A percentile compares a stretch with the other conserved stretches of the same genome.
Conservation (phyloP, 768 basidiomycete species). For the Lactifluus rugatus region DNA sequence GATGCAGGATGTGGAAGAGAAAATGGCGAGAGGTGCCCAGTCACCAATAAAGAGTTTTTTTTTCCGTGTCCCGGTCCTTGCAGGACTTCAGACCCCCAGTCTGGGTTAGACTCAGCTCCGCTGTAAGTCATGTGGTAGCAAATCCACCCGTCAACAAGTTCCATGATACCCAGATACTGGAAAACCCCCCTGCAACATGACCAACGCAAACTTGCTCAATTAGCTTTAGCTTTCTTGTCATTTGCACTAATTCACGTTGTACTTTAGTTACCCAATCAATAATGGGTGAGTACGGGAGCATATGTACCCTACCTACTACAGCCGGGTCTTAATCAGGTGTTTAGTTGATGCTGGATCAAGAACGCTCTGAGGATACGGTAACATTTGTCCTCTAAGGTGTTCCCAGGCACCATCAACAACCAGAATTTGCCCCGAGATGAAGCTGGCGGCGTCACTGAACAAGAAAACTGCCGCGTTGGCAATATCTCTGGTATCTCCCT, state of each 20-base stretch:
- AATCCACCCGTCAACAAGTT: too few relatives aligned
- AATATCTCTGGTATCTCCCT: conserved; percentile 26
- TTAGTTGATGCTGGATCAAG: conserved; percentile 20
- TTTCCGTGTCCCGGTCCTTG: background rate
- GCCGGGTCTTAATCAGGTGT: conserved; percentile 18
- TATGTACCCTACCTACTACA: conserved; percentile 12
- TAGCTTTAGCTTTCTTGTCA: background rate
- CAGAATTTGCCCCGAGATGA: conserved; percentile 31
- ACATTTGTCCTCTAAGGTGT: conserved; percentile 16
- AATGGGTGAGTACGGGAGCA: background rate
- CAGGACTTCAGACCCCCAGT: background rate
- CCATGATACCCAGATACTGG: background rate
- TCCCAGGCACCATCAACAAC: conserved; percentile 25
- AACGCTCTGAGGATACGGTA: conserved; percentile 22
- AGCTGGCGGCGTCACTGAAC: conserved; percentile 33
- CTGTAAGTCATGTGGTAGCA: too few relatives aligned
- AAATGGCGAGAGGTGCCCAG: too few relatives aligned
- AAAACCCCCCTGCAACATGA: background rate
- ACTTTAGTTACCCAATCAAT: background rate
- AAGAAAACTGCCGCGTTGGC: conserved; percentile 32
- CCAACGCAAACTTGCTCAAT: background rate
- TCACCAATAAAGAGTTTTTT: too few relatives aligned
- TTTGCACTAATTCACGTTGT: background rate
- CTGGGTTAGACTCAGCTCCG: too few relatives aligned
- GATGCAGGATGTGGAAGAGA: background rate